Percentiles rank a stretch among this genome's conserved stretches.
phyloP scores from a whole-genome alignment of 2,329 filamentous ascomycete species.

The Fusarium keratoplasticum region DNA sequence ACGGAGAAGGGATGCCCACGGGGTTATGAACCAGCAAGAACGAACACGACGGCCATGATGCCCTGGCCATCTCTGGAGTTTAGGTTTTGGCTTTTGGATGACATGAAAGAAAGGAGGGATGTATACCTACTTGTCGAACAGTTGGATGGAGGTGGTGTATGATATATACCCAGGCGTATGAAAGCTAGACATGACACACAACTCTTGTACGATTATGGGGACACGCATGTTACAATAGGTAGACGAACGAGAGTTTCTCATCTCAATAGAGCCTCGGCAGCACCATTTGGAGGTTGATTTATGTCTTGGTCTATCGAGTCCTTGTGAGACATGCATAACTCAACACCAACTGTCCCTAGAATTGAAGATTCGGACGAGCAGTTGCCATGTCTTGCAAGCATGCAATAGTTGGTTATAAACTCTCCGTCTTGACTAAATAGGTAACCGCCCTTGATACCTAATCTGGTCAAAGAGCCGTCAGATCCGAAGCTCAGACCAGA shows the following conservation, averaged over 20 bases:
- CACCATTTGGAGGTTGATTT: background rate
- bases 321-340: background rate
- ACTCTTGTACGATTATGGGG: conserved; percentile 27
- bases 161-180: conserved; percentile 27
- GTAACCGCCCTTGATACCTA: background rate
- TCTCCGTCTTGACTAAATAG: background rate
- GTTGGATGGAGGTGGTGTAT: conserved; percentile 32
- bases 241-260: background rate
- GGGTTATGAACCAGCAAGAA: conserved; percentile 1
- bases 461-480: conserved; percentile 4
- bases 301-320: background rate
- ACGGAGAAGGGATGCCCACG: conserved; percentile 17
- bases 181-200: conserved; percentile 21
- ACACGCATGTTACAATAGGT: background rate
- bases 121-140: background rate
- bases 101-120: background rate
- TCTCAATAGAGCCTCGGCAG: background rate
- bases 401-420: background rate
- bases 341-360: background rate
- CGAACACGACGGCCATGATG: conserved; percentile 2
- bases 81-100: background rate
- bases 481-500: conserved; percentile 19
- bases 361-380: background rate
- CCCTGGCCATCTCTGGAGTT: background rate
- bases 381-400: background rate